phyloP scores from a whole-genome alignment of 2,329 filamentous ascomycete genomes.

The Colletotrichum spaethianum region DNA sequence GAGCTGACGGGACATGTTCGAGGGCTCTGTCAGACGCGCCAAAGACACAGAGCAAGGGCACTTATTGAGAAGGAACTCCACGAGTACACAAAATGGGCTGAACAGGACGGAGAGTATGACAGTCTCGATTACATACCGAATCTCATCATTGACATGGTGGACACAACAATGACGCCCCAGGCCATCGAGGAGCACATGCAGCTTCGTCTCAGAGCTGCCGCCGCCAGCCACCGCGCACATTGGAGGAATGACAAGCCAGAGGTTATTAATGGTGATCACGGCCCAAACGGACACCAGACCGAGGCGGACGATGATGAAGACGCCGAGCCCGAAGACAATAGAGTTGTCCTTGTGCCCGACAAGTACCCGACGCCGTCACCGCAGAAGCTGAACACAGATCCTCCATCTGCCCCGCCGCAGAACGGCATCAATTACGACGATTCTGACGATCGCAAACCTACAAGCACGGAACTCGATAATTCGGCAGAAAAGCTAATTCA shows the following conservation, averaged over 20 bases:
- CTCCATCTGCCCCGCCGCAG: background rate
- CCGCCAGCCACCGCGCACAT: constrained; percentile 54
- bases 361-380: constrained; percentile 32
- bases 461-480: background rate
- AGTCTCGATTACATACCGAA: constrained; percentile 55
- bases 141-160: constrained; percentile 54
- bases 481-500: no score
- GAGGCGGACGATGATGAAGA: constrained; percentile 33
- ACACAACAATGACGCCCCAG: constrained; percentile 47
- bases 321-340: constrained; percentile 35
- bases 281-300: background rate
- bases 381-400: background rate
- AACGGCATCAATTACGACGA: background rate
- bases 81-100: constrained; percentile 57
- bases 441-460: background rate
- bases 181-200: constrained; percentile 54
- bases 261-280: background rate
- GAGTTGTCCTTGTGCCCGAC: constrained; percentile 38
- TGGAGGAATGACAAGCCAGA: constrained; percentile 45
- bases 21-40: constrained; percentile 53
- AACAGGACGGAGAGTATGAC: constrained; percentile 56
- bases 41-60: constrained; percentile 48
- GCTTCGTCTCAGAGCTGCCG: constrained; percentile 53
- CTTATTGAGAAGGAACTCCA: constrained; percentile 54
- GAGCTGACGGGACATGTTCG: constrained; percentile 56